phyloP scores from a whole-genome alignment of 768 basidiomycete species.

The Pulveroboletus ravenelii region DNA sequence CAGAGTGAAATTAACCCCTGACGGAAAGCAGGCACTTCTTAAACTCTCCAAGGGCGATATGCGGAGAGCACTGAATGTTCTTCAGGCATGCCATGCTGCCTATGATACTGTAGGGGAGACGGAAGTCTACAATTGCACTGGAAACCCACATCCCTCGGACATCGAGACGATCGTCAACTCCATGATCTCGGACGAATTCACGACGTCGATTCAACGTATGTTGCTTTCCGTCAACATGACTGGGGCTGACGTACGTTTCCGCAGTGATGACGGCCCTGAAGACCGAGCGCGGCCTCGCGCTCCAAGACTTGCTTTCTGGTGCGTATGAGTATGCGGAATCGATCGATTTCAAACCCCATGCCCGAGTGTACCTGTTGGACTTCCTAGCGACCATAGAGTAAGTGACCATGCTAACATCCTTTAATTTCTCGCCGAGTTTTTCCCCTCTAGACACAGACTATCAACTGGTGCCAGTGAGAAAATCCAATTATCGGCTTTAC shows the following conservation, averaged over 20 bases:
- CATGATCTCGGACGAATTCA: constrained; percentile 96
- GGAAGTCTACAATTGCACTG: constrained; percentile 95
- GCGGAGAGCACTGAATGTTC: constrained; percentile 91
- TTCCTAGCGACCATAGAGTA: constrained; percentile 95
- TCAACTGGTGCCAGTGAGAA: constrained; percentile 93
- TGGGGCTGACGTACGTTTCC: neutral
- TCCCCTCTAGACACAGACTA: constrained; percentile 65
- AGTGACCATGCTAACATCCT: constrained; percentile 26
- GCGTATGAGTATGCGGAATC: constrained; percentile 87
- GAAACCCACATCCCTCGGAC: constrained; percentile 92
- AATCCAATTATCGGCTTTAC: constrained; percentile 84
- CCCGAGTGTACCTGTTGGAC: constrained; percentile 88
- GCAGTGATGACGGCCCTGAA: constrained; percentile 85
- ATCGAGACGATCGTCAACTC: constrained; percentile 90
- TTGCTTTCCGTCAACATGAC: constrained; percentile 3
- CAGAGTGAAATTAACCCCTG: constrained; percentile 81
- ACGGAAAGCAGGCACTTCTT: constrained; percentile 84
- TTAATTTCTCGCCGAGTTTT: neutral
- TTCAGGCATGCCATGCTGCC: constrained; percentile 98
- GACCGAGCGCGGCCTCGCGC: constrained; percentile 85
- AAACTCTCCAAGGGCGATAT: constrained; percentile 98
- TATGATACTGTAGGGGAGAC: constrained; percentile 85
- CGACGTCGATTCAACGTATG: constrained; percentile 80
- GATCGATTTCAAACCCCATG: constrained; percentile 79
- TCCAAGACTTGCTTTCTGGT: constrained; percentile 91